These are phyloP conservation scores for Pythium angustatum DNA, from an alignment of 352 stramenopile species.

Conservation along the genomic window DNA sequence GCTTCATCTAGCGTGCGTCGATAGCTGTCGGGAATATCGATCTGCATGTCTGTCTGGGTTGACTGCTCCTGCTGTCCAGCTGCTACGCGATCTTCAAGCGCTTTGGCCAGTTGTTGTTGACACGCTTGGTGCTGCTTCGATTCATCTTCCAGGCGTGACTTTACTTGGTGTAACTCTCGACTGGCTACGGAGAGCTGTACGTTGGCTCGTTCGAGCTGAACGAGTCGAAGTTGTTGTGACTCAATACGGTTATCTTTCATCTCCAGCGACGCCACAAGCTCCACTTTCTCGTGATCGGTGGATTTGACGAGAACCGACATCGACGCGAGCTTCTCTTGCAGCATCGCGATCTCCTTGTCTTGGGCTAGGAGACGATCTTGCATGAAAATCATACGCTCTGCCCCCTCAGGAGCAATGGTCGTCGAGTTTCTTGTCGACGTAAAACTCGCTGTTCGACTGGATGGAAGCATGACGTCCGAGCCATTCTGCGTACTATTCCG, in stretches of 20 bases:
- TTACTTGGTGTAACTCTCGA: slow-evolving; percentile 50
- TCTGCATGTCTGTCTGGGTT: slow-evolving; percentile 51
- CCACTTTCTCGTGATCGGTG: slow-evolving; percentile 65
- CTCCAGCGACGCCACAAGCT: slow-evolving; percentile 53
- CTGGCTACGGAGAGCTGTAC: slow-evolving; percentile 46
- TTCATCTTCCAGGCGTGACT: slow-evolving; percentile 53
- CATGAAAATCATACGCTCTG: slow-evolving; percentile 30
- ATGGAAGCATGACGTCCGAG: not conserved
- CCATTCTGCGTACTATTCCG: not conserved
- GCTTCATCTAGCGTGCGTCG: slow-evolving; percentile 34
- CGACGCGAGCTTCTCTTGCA: slow-evolving; percentile 68
- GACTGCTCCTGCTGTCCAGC: slow-evolving; percentile 32
- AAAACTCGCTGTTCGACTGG: slow-evolving; percentile 23
- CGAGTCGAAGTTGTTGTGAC: slow-evolving; percentile 59
- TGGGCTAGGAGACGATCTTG: slow-evolving; percentile 67
- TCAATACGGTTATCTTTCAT: slow-evolving; percentile 81
- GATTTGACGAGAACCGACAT: slow-evolving; percentile 65
- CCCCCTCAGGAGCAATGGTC: not conserved
- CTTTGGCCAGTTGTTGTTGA: slow-evolving; percentile 47
- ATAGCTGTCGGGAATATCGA: slow-evolving; percentile 30
- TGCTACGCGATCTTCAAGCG: slow-evolving; percentile 25
- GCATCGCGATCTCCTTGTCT: slow-evolving; percentile 67
- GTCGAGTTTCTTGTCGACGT: slow-evolving; percentile 15
- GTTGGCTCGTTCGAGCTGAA: slow-evolving; percentile 60
- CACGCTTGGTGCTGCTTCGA: slow-evolving; percentile 37